Base-by-base conservation (phyloP, 129 eudicot species). In the Artemisia argyi region DNA sequence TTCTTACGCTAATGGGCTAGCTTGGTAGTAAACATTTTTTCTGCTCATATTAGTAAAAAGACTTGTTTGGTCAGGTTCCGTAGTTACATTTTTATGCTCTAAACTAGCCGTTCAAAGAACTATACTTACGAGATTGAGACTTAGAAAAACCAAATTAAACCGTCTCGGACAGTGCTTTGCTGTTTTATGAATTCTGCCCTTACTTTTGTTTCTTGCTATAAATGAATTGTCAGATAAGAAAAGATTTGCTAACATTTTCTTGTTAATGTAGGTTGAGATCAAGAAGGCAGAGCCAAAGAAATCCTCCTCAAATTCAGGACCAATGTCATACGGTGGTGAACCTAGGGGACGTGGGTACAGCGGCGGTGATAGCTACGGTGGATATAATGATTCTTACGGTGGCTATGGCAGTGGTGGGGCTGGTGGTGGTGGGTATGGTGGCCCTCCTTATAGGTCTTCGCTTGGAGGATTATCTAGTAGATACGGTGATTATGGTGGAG, bases 221-320 rank as follows among this genome's bases (percentile, higher is more conserved):
- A 68, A 30, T 50, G 60, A 6, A 68, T 68, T 73, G 46, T 73
- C 74, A 58, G 48, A 61, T 61, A 3, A 28, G 66, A 61, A 60
- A 60, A 60, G 48, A 61, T 87, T 78, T 81, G 85, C 74, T 80
- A 79, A 81, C 71, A 12, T 68, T 69, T 66, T 84, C 11, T 78
- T 61, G 57, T 81, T 83, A 80, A 66, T 89, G 90, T 84, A 93
- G 98, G 95, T 93, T 81, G 98, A 93, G 90, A 83, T 93, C 83
- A 93, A 93, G 95, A 93, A 85, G 84, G 96, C 96, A 11, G 98
- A 92, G 84, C 98, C 96, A 78, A 92, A 92, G 90, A 92, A 86
- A 86, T 74, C 96, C 67, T 74, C 96, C 72, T 89, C 95, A 59
- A 87, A 89, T 88, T 85, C 96, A 60, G 83, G 87, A 58, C 89